phyloP scores from a whole-genome alignment of 2,329 filamentous ascomycete species.

The Cytospora piceicola region DNA sequence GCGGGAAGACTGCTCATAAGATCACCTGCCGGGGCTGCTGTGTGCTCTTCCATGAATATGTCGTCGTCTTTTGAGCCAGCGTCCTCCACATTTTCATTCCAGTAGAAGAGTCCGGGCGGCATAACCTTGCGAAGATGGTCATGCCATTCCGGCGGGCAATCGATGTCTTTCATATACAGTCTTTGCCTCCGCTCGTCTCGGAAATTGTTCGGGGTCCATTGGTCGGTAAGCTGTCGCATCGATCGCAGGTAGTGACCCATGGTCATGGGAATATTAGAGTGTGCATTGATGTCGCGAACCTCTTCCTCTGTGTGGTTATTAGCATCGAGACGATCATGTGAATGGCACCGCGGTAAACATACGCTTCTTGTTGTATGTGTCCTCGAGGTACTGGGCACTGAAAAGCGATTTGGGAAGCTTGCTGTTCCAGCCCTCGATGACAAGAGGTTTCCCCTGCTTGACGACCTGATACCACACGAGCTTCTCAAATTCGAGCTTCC shows the following conservation, averaged over 20 bases:
- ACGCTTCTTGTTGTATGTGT: constrained; percentile 80
- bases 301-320: constrained; percentile 66
- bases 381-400: constrained; percentile 77
- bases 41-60: constrained; percentile 51
- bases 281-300: constrained; percentile 77
- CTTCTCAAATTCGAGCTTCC: constrained; percentile 81
- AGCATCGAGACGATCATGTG: constrained; percentile 27
- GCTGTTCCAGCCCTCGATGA: constrained; percentile 86
- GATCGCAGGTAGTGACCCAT: constrained; percentile 89
- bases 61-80: constrained; percentile 42
- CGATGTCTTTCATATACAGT: constrained; percentile 95
- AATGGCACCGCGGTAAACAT: constrained; percentile 38
- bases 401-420: constrained; percentile 78
- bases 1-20: constrained; percentile 90
- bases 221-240: constrained; percentile 80
- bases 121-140: constrained; percentile 77
- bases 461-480: constrained; percentile 84
- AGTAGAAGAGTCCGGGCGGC: constrained; percentile 82
- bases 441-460: constrained; percentile 80
- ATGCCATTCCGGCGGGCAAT: constrained; percentile 87
- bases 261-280: constrained; percentile 79
- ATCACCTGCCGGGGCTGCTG: constrained; percentile 77
- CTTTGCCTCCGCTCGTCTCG: constrained; percentile 80
- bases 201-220: constrained; percentile 77
- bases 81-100: constrained; percentile 75